Conservation (phyloP, 2,329 filamentous ascomycete species). For the Epichloe elymi region DNA sequence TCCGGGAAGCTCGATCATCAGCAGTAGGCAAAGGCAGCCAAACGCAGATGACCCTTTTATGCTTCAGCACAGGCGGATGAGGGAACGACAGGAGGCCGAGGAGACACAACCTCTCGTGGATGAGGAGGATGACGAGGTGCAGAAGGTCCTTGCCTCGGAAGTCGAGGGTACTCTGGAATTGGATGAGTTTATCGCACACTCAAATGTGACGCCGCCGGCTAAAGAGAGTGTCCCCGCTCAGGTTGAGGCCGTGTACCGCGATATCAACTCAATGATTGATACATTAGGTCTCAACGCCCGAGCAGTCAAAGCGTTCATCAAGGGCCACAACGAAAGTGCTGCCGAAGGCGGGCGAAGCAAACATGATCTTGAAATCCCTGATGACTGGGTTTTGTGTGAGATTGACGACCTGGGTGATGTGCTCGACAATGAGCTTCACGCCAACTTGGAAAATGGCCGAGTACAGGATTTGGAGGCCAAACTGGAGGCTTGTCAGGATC, state of each 20-base stretch:
- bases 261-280: slow-evolving; percentile 90
- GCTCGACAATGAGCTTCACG: slow-evolving; percentile 49
- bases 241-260: slow-evolving; percentile 57
- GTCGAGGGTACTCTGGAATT: slow-evolving; percentile 48
- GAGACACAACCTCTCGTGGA: slow-evolving; percentile 46
- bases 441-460: slow-evolving; percentile 51
- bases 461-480: slow-evolving; percentile 57
- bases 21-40: slow-evolving; percentile 20
- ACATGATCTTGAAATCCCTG: slow-evolving; percentile 54
- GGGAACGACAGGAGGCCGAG: slow-evolving; percentile 42
- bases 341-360: slow-evolving; percentile 42
- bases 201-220: slow-evolving; percentile 38
- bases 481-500: slow-evolving; percentile 51
- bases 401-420: slow-evolving; percentile 54
- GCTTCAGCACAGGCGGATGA: slow-evolving; percentile 36
- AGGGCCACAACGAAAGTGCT: slow-evolving; percentile 48
- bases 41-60: slow-evolving; percentile 33
- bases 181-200: slow-evolving; percentile 54
- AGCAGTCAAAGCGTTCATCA: slow-evolving; percentile 52
- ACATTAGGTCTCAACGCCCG: slow-evolving; percentile 72
- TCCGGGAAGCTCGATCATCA: slow-evolving; percentile 25
- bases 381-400: slow-evolving; percentile 66
- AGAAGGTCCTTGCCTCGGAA: slow-evolving; percentile 46
- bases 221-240: slow-evolving; percentile 47
- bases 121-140: slow-evolving; percentile 57